Evolutionary conservation across 148 eudicot species (phyloP).

Genomic region (Rhododendron vialii): DNA sequence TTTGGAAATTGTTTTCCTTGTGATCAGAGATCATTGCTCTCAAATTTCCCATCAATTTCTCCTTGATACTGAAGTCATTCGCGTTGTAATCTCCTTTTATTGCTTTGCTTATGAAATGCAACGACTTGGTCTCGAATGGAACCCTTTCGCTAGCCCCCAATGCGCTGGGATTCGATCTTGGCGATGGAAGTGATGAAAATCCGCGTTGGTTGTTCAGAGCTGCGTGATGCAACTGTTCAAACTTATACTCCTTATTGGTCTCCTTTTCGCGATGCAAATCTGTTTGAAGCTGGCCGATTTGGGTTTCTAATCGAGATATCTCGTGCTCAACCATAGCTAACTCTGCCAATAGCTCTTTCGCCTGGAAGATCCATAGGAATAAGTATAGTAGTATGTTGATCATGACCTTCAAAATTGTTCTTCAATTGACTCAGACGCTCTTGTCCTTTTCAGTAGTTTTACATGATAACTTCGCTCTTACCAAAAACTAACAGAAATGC

Average conservation of each 20-base stretch:
- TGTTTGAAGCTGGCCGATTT: constrained; percentile 49
- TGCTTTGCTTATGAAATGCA: constrained; percentile 89
- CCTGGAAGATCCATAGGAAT: constrained; percentile 19
- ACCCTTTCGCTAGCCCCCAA: constrained; percentile 13
- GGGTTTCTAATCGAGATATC: constrained; percentile 62
- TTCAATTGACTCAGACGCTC: too few species aligned
- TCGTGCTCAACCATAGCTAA: constrained; percentile 72
- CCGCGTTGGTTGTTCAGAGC: not conserved
- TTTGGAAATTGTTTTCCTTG: constrained; percentile 31
- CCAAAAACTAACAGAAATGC: too few species aligned
- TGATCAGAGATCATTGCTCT: constrained; percentile 11
- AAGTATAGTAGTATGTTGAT: too few species aligned
- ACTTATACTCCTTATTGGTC: constrained; percentile 27
- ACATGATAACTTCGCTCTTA: too few species aligned
- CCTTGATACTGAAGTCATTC: constrained; percentile 44
- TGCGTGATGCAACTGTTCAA: constrained; percentile 10
- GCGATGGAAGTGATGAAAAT: constrained; percentile 9
- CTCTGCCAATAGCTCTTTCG: constrained; percentile 61
- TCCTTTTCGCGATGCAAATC: constrained; percentile 52
- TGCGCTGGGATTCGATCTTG: not conserved
- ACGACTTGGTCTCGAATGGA: constrained; percentile 55
- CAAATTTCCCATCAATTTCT: constrained; percentile 21
- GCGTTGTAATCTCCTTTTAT: constrained; percentile 67
- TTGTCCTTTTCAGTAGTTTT: too few species aligned
- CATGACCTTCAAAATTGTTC: too few species aligned